Evolutionary conservation across 1,139 yeast species (phyloP).

Genomic region (Meyerozyma smithsonii): DNA sequence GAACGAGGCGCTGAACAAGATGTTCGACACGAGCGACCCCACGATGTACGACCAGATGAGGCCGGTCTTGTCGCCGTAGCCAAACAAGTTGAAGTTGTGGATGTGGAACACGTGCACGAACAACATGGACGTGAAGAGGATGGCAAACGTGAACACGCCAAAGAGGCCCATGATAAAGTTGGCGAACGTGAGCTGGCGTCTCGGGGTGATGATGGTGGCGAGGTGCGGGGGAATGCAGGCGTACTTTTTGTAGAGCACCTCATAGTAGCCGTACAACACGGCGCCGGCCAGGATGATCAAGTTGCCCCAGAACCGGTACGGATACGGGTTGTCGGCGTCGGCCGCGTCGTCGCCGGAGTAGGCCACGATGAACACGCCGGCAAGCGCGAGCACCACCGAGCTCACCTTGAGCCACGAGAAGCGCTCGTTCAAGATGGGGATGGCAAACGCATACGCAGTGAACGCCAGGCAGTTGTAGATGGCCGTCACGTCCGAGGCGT

Average conservation of each 20-base stretch:
- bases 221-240: slow-evolving; percentile 68
- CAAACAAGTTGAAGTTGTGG: slow-evolving; percentile 55
- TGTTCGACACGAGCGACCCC: slow-evolving; percentile 56
- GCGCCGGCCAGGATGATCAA: slow-evolving; percentile 74
- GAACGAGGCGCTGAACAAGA: slow-evolving; percentile 68
- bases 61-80: slow-evolving; percentile 34
- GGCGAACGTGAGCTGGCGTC: slow-evolving; percentile 45
- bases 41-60: slow-evolving; percentile 41
- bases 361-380: slow-evolving; percentile 77
- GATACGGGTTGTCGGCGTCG: slow-evolving; percentile 31
- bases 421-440: slow-evolving; percentile 63
- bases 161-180: slow-evolving; percentile 48
- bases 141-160: slow-evolving; percentile 52
- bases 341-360: slow-evolving; percentile 49
- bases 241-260: slow-evolving; percentile 71
- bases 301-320: slow-evolving; percentile 68
- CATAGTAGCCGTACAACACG: slow-evolving; percentile 76
- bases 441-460: slow-evolving; percentile 81
- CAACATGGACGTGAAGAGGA: slow-evolving; percentile 48
- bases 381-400: slow-evolving; percentile 67
- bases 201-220: slow-evolving; percentile 39
- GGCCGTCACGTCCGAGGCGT: slow-evolving; percentile 84
- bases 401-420: slow-evolving; percentile 61
- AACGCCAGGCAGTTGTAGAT: slow-evolving; percentile 88
- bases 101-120: slow-evolving; percentile 50